These are phyloP conservation scores for Tetrastigma voinierianum DNA, from an alignment of 164 flowering plant genomes.

Conservation along the genomic window DNA sequence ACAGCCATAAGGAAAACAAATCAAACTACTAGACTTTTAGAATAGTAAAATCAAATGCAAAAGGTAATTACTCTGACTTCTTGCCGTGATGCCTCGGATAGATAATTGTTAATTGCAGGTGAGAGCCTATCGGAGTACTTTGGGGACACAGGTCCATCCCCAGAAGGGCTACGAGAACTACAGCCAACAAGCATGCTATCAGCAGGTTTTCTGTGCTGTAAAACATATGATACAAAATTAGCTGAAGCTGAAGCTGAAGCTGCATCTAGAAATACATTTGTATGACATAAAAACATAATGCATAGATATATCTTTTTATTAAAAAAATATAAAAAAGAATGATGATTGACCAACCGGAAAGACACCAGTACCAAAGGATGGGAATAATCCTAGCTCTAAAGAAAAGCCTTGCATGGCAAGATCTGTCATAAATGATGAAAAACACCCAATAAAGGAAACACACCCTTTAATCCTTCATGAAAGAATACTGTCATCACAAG, in stretches of 20 bases:
- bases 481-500: too few species aligned
- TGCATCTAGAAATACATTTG: background rate
- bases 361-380: too few species aligned
- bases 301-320: too few species aligned
- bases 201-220: conserved; percentile 84
- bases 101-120: conserved; percentile 88
- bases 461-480: too few species aligned
- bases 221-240: conserved; percentile 10
- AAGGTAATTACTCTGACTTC: conserved; percentile 73
- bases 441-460: too few species aligned
- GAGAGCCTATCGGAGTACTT: conserved; percentile 96
- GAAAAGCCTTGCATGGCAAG: too few species aligned
- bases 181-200: conserved; percentile 82
- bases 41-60: background rate
- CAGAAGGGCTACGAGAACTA: conserved; percentile 82
- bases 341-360: too few species aligned
- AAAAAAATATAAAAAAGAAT: too few species aligned
- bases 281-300: background rate
- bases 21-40: background rate
- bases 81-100: conserved; percentile 95
- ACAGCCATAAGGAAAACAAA: background rate
- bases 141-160: conserved; percentile 75
- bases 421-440: too few species aligned
- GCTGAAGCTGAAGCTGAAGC: background rate
- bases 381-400: too few species aligned